Evolutionary conservation across 2,329 filamentous ascomycete genomes (phyloP).

Genomic region (Tolypocladium capitatum): DNA sequence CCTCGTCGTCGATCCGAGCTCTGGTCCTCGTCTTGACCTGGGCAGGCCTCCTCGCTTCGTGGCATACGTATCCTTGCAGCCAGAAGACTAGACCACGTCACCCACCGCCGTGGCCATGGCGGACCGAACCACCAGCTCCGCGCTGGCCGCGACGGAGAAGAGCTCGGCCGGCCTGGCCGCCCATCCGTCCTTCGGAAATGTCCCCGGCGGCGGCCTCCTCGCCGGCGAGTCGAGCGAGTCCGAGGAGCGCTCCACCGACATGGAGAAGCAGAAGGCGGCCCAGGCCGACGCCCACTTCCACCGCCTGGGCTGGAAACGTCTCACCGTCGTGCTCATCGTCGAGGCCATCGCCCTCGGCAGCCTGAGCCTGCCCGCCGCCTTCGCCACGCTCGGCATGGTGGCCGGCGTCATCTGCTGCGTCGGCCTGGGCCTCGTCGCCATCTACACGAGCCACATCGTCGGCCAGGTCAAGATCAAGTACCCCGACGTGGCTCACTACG

Average conservation of each 20-base stretch:
- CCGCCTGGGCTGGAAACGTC: constrained; percentile 42
- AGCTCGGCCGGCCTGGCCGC: background rate
- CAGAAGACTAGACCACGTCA: background rate
- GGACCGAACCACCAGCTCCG: background rate
- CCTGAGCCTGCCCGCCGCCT: constrained; percentile 36
- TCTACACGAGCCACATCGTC: constrained; percentile 33
- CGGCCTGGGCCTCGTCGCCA: constrained; percentile 30
- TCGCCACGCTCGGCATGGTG: constrained; percentile 40
- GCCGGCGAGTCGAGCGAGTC: constrained; percentile 25
- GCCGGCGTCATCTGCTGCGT: constrained; percentile 30
- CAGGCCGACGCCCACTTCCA: constrained; percentile 35
- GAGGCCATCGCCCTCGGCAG: constrained; percentile 42
- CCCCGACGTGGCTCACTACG: constrained; percentile 51
- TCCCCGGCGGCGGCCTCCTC: constrained; percentile 12
- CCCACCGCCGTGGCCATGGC: background rate
- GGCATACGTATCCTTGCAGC: background rate
- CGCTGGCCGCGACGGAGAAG: background rate
- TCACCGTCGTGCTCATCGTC: constrained; percentile 41
- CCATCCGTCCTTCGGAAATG: constrained; percentile 8
- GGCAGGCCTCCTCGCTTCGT: constrained; percentile 1
- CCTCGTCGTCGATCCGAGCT: background rate
- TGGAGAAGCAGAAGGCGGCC: constrained; percentile 32
- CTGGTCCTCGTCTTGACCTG: background rate
- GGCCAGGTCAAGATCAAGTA: constrained; percentile 34
- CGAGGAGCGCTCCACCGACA: constrained; percentile 21